Base-by-base conservation (phyloP, 2,329 filamentous ascomycete species). In the Penicillium verrucosum region DNA sequence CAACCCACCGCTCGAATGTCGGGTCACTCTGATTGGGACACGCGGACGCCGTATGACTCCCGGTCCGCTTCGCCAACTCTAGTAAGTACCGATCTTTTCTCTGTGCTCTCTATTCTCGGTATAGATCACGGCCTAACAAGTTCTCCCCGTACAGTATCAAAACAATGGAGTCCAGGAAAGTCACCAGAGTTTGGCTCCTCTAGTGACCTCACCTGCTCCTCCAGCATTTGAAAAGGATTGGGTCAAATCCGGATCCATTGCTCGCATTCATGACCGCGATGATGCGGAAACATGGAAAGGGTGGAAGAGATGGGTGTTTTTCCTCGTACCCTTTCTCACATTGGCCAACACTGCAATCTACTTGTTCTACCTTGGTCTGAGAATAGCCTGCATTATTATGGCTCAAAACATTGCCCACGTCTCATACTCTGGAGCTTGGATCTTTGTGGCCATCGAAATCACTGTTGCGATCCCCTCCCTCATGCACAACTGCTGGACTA, bases 401-500 rank as follows among this genome's bases (percentile, higher is more conserved):
- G 81, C 82, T 0, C 81, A 85, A 61, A 70, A 75, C 1, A 68
- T 69, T 1, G 70, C 71, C 4, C 47, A 66, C 4, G 66, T 71
- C 23, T 73, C 72, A 2, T 85, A 79, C 58, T 72, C 75, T 5
- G 77, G 80, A 43, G 82, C 82, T 2, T 85, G 82, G 82, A 65
- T 83, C 7, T 85, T 85, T 61, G 81, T 85, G 52, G 79, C 73
- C 25, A 77, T 84, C 55, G 82, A 85, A 32, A 68, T 83, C 38
- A 72, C 75, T n/a, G 77, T 80, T 8, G 80, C 81, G 5, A 75
- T 84, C 51, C 83, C 82, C 6, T 77, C 80, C 4, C 70, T 84
- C 36, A 77, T 84, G 74, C 82, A 85, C 72, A 82, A 83, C 62
- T 72, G 78, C 37, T 85, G 81, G 81, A 83, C 81, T 1, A 80